Evolutionary conservation across 2,329 filamentous ascomycete species (phyloP).

Genomic region (Microsporum audouinii): DNA sequence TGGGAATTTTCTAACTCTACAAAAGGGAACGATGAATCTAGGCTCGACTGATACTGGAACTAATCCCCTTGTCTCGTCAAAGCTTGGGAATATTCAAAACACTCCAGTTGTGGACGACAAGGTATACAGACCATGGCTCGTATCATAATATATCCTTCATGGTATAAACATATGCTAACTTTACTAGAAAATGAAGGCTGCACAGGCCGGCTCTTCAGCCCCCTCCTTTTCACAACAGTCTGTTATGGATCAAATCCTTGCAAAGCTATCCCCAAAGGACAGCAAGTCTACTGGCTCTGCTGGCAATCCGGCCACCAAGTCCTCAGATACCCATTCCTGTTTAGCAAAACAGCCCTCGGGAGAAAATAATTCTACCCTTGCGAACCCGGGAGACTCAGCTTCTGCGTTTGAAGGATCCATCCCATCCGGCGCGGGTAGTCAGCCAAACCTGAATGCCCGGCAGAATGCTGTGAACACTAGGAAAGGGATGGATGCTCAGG

Average conservation of each 20-base stretch:
- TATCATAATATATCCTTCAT: conserved; percentile 5
- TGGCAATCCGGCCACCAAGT: not conserved
- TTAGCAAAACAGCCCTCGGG: not conserved
- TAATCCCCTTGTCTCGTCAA: conserved; percentile 26
- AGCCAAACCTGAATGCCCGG: not conserved
- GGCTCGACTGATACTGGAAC: conserved; percentile 19
- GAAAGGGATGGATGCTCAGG: conserved; percentile 20
- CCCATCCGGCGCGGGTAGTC: not conserved
- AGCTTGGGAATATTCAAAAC: conserved; percentile 25
- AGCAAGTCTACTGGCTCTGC: conserved; percentile 11
- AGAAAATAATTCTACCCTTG: not conserved
- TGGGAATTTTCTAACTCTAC: not conserved
- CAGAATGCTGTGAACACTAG: not conserved
- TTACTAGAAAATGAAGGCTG: conserved; percentile 38
- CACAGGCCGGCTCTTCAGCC: conserved; percentile 18
- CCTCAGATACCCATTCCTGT: not conserved
- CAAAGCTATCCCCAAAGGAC: conserved; percentile 31
- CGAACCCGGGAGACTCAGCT: not conserved
- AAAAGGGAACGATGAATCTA: conserved; percentile 17
- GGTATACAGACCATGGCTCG: conserved; percentile 17
- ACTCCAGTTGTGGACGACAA: conserved; percentile 20
- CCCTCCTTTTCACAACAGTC: conserved; percentile 18
- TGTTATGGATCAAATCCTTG: conserved; percentile 53
- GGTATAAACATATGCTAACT: conserved; percentile 23
- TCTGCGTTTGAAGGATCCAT: not conserved